phyloP scores from a whole-genome alignment of 768 basidiomycete species.

The Collybiopsis confluens region DNA sequence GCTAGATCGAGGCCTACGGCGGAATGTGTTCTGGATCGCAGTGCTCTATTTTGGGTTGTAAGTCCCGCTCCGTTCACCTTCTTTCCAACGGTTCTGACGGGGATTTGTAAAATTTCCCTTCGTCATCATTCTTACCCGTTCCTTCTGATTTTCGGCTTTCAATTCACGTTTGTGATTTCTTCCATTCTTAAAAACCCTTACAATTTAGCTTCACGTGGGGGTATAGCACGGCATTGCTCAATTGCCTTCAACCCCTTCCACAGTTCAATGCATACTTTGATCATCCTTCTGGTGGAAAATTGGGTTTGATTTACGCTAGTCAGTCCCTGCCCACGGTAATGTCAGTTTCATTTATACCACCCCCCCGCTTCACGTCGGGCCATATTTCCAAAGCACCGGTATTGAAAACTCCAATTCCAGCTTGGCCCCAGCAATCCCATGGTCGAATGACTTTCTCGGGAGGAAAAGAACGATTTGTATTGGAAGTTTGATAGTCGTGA shows the following conservation, averaged over 20 bases:
- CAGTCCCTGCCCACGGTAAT: conserved; percentile 4
- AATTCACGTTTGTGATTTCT: not conserved
- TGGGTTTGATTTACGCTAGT: conserved; percentile 4
- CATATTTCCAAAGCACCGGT: not conserved
- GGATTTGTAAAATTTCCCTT: too few species aligned
- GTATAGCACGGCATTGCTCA: conserved; percentile 4
- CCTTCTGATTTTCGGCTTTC: not conserved
- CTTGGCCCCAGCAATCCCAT: conserved; percentile 4
- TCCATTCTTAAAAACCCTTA: not conserved
- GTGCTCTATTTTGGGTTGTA: conserved; percentile 5
- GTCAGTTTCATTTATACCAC: too few species aligned
- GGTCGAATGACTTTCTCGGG: conserved; percentile 3
- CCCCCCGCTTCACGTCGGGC: too few species aligned
- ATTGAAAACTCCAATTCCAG: not conserved
- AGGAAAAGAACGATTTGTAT: conserved; percentile 2
- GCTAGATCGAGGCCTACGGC: conserved; percentile 1
- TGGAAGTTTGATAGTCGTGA: conserved; percentile 5
- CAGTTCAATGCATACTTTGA: conserved; percentile 7
- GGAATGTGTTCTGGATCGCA: conserved; percentile 3
- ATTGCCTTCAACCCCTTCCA: conserved; percentile 2
- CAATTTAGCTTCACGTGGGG: conserved; percentile 1
- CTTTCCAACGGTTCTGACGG: too few species aligned
- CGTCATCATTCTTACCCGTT: too few species aligned
- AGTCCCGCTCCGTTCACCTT: not conserved
- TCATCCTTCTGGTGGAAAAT: conserved; percentile 1